Base-by-base conservation (phyloP, 345 rosid species). In the Cardamine chenopodiifolia region DNA sequence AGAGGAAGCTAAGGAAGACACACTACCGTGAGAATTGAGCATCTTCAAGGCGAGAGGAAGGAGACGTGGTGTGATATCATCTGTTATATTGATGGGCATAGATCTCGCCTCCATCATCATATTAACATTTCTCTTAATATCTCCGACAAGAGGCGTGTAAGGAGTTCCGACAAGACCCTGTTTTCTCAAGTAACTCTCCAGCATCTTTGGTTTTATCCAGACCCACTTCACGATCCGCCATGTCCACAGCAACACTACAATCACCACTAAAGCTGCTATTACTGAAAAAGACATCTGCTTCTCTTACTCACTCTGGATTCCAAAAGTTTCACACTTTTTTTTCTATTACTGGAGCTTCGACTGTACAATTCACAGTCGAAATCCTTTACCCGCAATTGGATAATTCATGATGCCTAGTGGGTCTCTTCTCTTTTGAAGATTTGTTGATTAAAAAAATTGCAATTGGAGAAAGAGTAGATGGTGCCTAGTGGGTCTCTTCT, bases 141-240 rank as follows among this genome's bases (percentile, higher is more conserved):
- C 90, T 68, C 89, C 89, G 39, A 62, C 52, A 15, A 78, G 17
- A 45, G 79, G 65, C 28, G 70, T 62, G 60, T 82, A 85, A 2
- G 82, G 75, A 26, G 81, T 81, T 68, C 86, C 88, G 7, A 40
- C 10, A 45, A 88, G 75, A 26, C 89, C 90, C 35, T 83, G 87
- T 47, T 66, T 47, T 77, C 74, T 82, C 25, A 88, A 68, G 48
- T 10, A 49, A 66, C 54, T 81, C 80, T 85, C 90, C 1, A 86
- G 76, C 71, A 37, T 79, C 82, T 61, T 83, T 0, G 89, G 93
- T 72, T 54, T 75, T 34, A 88, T 66, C 89, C 86, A 85, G 2
- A 82, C 73, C 86, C 84, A 73, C 22, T 77, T 75, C 61, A 79
- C 28, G 1, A 79, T 29, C 70, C 67, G 81, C 87, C 79, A 79